Base-by-base conservation (phyloP, 139 green algal genomes). In the Closterium sp. region DNA sequence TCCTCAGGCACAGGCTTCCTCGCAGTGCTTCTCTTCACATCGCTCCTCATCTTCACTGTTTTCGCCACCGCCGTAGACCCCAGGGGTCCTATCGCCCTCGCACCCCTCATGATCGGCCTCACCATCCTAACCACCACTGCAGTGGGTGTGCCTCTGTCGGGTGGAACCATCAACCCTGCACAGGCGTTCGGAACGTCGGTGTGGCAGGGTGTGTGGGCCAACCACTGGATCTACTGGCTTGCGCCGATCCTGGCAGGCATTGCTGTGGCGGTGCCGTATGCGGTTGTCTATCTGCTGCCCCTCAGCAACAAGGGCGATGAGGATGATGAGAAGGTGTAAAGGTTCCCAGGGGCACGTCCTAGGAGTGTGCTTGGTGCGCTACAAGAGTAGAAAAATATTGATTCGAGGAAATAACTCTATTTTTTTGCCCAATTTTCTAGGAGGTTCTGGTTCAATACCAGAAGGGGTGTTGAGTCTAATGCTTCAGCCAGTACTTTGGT, bases 171-270 rank as follows among this genome's bases (percentile, higher is more conserved):
- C 9, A 95, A 95, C 92, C 92, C 92, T 9, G 92, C 92, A 24
- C 86, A 93, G 13, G 95, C 70, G 31, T 95, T 95, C 30, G 92
- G 92, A 17, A 30, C 92, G 24, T 87, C 92, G 19, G 85, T 95
- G 22, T 42, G 62, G 29, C 31, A 86, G 2, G n/a, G 28, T 21
- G 42, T 87, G 30, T 95, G 91, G 86, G 1, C 38, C 31, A 62
- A 95, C 28, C 92, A 95, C 5, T 94, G 92, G 92, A 93, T 94
- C 27, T 94, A 93, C 91, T 94, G 91, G 91, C 30, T 94, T 4
- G 91, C 89, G 11, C 91, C 91, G 1, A 88, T 94, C 17, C 29
- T 94, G 70, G 91, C 45, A 70, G 45, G 10, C 45, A 70, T 70
- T 70, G 45, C 45, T 13, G 45, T 70, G 45, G 45, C 45, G 11